Evolutionary conservation across 1,139 yeast genomes (phyloP).

Genomic region (Saccharomyces hybrid): DNA sequence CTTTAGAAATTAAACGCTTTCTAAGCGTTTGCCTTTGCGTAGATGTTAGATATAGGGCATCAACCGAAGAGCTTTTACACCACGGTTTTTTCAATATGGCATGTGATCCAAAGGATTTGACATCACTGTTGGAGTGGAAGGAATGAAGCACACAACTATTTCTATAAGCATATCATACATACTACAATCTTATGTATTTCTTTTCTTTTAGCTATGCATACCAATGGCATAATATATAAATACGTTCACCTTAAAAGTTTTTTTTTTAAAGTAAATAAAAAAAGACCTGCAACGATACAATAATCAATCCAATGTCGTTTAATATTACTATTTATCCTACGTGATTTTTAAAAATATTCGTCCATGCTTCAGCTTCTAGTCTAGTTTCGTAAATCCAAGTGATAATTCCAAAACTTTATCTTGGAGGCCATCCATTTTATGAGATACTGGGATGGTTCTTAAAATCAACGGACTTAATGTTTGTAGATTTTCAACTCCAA

Average conservation of each 20-base stretch:
- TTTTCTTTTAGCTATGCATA: background rate
- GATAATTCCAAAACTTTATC: constrained; percentile 24
- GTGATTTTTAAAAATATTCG: background rate
- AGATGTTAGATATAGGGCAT: constrained; percentile 86
- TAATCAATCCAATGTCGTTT: background rate
- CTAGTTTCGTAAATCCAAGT: constrained; percentile 23
- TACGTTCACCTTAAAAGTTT: background rate
- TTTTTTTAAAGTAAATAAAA: background rate
- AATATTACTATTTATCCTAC: background rate
- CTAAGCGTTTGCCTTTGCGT: constrained; percentile 90
- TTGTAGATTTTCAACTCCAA: constrained; percentile 11
- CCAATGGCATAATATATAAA: background rate
- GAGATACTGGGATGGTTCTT: constrained; percentile 33
- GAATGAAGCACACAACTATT: constrained; percentile 12
- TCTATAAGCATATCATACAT: background rate
- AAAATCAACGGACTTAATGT: constrained; percentile 35
- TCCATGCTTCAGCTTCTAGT: constrained; percentile 8
- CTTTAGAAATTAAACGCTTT: constrained; percentile 76
- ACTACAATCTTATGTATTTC: background rate
- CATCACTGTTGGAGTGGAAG: constrained; percentile 68
- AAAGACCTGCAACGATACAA: background rate
- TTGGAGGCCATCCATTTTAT: constrained; percentile 30
- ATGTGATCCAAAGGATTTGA: constrained; percentile 60
- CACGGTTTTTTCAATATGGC: constrained; percentile 73
- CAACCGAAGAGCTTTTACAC: constrained; percentile 75